A percentile compares a stretch with the other conserved stretches of the same genome.
Evolutionary conservation across 306 rosid species (phyloP).

Genomic region (Cicer arietinum): DNA sequence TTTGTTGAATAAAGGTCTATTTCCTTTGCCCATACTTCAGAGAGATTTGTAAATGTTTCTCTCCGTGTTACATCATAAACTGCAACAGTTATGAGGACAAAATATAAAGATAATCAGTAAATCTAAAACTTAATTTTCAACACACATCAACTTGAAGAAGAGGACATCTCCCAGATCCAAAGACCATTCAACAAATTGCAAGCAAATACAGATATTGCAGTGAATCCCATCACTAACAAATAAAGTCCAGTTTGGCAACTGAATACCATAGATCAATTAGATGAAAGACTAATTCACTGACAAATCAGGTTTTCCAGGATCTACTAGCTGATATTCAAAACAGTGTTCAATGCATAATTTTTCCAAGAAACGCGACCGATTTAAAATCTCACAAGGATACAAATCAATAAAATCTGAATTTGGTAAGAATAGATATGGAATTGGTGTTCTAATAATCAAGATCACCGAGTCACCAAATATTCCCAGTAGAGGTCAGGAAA

Average conservation of each 20-base stretch:
- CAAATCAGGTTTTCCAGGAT: slow-evolving; percentile 38
- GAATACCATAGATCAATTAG: slow-evolving; percentile 2
- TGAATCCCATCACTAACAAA: slow-evolving; percentile 2
- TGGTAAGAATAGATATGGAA: slow-evolving; percentile 12
- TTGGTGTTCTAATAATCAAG: slow-evolving; percentile 2
- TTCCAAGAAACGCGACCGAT: slow-evolving; percentile 6
- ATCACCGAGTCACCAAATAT: slow-evolving; percentile 25
- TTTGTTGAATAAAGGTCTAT: slow-evolving; percentile 92
- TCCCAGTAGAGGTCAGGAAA: slow-evolving; percentile 7
- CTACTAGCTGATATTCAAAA: background rate
- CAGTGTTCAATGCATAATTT: background rate
- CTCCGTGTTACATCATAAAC: slow-evolving; percentile 95
- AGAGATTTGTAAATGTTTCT: slow-evolving; percentile 90
- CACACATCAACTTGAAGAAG: slow-evolving; percentile 11
- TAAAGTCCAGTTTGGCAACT: slow-evolving; percentile 31
- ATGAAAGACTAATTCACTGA: slow-evolving; percentile 21
- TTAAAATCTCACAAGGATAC: slow-evolving; percentile 15
- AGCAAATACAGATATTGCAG: slow-evolving; percentile 12
- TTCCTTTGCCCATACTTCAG: slow-evolving; percentile 97
- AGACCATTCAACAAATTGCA: slow-evolving; percentile 33
- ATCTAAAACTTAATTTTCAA: slow-evolving; percentile 30
- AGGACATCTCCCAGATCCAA: slow-evolving; percentile 32
- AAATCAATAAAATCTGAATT: slow-evolving; percentile 1
- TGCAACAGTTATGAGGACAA: slow-evolving; percentile 43
- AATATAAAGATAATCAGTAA: slow-evolving; percentile 34